phyloP scores from a whole-genome alignment of 768 basidiomycete genomes.

The Lentinula lateritia region DNA sequence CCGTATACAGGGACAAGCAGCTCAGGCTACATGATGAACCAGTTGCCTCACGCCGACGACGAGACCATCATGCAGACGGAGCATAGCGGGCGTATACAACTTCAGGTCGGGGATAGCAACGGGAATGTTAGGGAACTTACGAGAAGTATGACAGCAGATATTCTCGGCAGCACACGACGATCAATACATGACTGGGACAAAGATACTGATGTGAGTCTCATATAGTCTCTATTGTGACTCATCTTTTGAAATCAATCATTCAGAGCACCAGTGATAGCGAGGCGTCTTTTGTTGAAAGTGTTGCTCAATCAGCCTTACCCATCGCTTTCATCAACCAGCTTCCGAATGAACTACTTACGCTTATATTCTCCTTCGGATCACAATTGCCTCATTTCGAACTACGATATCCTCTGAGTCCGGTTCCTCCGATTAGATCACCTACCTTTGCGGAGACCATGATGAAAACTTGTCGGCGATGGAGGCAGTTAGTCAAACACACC shows the following conservation, averaged over 20 bases:
- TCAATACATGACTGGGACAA: constrained; percentile 6
- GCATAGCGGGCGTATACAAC: background rate
- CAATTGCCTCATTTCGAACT: constrained; percentile 7
- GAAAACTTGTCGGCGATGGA: constrained; percentile 10
- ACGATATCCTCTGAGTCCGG: constrained; percentile 6
- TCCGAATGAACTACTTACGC: constrained; percentile 11
- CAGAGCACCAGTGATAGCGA: constrained; percentile 7
- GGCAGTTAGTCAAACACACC: constrained; percentile 8
- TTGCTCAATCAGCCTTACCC: background rate
- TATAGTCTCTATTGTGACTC: background rate
- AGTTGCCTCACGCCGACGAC: background rate
- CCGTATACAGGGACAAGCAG: constrained; percentile 1
- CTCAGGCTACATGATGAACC: background rate
- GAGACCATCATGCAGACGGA: background rate
- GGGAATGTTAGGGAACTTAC: background rate
- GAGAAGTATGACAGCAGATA: background rate
- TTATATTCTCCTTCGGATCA: constrained; percentile 10
- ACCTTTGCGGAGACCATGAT: constrained; percentile 7
- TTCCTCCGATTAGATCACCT: constrained; percentile 6
- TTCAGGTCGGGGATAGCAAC: background rate
- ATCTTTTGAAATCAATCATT: background rate
- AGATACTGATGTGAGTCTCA: background rate
- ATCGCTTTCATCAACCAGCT: constrained; percentile 8
- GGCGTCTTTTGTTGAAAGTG: background rate
- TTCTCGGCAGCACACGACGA: constrained; percentile 1